These are phyloP conservation scores for Diplodia sapinea DNA, from an alignment of 2,329 filamentous ascomycete species.

Conservation along the genomic window DNA sequence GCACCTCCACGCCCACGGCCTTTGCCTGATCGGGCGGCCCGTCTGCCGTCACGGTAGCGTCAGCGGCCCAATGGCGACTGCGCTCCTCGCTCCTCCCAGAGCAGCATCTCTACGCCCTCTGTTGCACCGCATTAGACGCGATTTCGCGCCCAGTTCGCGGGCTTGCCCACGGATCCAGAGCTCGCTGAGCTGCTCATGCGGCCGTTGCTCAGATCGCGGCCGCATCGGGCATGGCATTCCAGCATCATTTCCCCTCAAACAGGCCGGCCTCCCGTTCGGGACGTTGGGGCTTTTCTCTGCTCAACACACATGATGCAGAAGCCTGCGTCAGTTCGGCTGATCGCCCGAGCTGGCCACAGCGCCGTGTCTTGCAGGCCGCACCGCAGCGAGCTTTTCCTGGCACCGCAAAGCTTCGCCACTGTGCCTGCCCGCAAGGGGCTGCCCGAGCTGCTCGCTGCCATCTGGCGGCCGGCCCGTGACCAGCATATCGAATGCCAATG, in stretches of 20 bases:
- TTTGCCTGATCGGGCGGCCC: neutral
- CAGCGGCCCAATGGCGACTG: slow-evolving; percentile 16
- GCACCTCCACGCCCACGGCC: neutral
- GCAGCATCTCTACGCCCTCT: slow-evolving; percentile 12
- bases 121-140: slow-evolving; percentile 27
- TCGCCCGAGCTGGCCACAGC: slow-evolving; percentile 30
- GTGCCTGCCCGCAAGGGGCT: slow-evolving; percentile 11
- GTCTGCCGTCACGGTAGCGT: slow-evolving; percentile 13
- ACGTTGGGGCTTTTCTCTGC: slow-evolving; percentile 27
- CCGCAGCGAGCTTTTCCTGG: slow-evolving; percentile 1
- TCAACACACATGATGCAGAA: slow-evolving; percentile 25
- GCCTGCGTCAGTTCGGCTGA: slow-evolving; percentile 28
- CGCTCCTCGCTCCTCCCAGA: neutral
- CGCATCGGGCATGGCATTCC: slow-evolving; percentile 17
- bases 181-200: slow-evolving; percentile 6
- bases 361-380: slow-evolving; percentile 24
- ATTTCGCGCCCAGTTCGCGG: neutral
- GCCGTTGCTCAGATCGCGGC: neutral
- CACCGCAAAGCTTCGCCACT: slow-evolving; percentile 19
- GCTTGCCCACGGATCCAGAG: neutral
- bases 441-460: slow-evolving; percentile 7
- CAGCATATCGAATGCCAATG: slow-evolving; percentile 12
- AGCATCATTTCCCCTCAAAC: slow-evolving; percentile 16
- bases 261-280: slow-evolving; percentile 7
- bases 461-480: neutral